phyloP scores from a whole-genome alignment of 1,284 basidiomycete genomes.

The Trametes hirsuta region DNA sequence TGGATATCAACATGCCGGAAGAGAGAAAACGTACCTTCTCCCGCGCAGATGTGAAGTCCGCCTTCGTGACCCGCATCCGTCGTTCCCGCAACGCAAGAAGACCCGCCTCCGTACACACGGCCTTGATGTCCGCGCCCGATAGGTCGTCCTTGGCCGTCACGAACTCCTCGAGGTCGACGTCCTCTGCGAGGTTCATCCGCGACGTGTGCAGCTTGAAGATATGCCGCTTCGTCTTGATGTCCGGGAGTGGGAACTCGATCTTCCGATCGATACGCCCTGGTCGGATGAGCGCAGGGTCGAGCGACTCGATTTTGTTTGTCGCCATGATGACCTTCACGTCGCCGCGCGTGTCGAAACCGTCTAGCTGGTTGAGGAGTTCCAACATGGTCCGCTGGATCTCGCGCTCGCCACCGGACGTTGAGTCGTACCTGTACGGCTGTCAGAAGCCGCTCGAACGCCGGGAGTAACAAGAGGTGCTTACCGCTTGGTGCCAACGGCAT shows the following conservation, averaged over 20 bases:
- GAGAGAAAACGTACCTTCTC: conserved; percentile 70
- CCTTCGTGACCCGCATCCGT: conserved; percentile 95
- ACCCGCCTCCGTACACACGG: conserved; percentile 96
- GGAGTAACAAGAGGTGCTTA: conserved; percentile 42
- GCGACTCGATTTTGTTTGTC: conserved; percentile 91
- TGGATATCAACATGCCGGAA: not conserved
- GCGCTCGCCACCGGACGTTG: conserved; percentile 95
- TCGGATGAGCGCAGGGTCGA: conserved; percentile 96
- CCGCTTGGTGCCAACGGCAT: conserved; percentile 98
- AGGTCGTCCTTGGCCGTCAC: conserved; percentile 97
- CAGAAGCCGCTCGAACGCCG: not conserved
- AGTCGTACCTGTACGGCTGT: conserved; percentile 74
- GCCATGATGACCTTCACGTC: conserved; percentile 99
- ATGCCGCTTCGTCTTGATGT: conserved; percentile 96
- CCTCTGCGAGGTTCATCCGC: conserved; percentile 90
- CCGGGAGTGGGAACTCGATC: conserved; percentile 95
- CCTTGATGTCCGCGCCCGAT: conserved; percentile 98
- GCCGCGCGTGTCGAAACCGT: conserved; percentile 98
- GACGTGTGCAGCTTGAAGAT: conserved; percentile 99
- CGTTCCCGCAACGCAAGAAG: conserved; percentile 93
- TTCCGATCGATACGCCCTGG: conserved; percentile 99
- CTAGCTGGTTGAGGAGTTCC: conserved; percentile 96
- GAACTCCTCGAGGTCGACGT: conserved; percentile 97
- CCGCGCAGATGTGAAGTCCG: conserved; percentile 84
- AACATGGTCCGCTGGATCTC: conserved; percentile 99